Evolutionary conservation across 352 stramenopile species (phyloP), one percentile per base, ranked within the genome.

Genomic region (Phytophthora fragariae): DNA sequence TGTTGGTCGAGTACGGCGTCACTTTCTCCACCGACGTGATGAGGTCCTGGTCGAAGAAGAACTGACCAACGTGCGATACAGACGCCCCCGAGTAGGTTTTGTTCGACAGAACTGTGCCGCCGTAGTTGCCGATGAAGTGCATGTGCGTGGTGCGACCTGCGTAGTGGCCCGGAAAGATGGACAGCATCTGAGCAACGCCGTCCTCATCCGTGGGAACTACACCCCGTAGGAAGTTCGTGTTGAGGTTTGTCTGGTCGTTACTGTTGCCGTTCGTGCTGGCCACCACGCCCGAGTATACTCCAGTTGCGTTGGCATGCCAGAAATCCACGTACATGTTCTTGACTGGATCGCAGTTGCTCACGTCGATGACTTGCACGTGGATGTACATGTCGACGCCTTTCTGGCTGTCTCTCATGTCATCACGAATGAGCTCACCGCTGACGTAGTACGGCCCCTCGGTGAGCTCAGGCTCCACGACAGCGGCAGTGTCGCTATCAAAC

Each of bases 361-460:
- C 58, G 29, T 76, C 62, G 44, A 79, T 66, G 31, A 79, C 61
- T 52, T 79, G 72, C 2, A 79, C 39, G 31, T 75, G 62, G 17
- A 73, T 58, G 54, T 70, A 76, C 62, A 79, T 68, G 9, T 31
- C 39, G 19, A 79, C 47, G n/a, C 72, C 62, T 5, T 49, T 27
- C 46, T 79, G 62, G 21, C 24, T n/a, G 39, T 79, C 67, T 4
- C 58, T 53, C 67, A 79, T 75, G 12, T 76, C 62, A 15, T 29
- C 50, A 15, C 68, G 72, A 8, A 79, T 70, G 54, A 68, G 65
- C 47, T 76, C 68, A 6, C 72, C 72, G 5, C 29, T 15, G 37
- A 79, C 15, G 53, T 79, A 79, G 53, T 79, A 79, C 2, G 72
- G 72, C 9, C 72, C 72, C 7, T 79, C 50, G 2, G 67, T 79